Conservation (phyloP, 768 basidiomycete genomes). For the Naematelia encephala region DNA sequence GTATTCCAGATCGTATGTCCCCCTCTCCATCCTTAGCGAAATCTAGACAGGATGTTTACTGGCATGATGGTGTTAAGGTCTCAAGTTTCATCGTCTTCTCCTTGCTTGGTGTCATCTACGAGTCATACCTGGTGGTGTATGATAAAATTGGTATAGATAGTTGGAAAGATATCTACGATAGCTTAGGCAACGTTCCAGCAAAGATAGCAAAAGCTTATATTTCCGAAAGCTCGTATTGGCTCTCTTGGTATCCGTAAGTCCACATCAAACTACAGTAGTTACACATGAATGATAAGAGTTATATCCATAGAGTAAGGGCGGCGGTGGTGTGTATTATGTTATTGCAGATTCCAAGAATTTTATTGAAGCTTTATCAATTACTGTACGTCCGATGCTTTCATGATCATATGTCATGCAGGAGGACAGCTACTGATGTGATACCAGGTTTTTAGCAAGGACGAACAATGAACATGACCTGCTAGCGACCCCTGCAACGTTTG, state of each 20-base stretch:
- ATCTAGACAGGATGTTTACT: too few species aligned
- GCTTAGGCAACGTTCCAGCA: conserved; percentile 31
- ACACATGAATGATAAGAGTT: not conserved
- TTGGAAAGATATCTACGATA: conserved; percentile 19
- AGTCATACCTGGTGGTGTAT: conserved; percentile 28
- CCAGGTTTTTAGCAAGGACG: conserved; percentile 4
- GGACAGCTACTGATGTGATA: conserved; percentile 4
- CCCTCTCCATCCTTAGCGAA: not conserved
- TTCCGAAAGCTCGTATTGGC: conserved; percentile 40
- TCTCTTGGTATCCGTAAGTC: conserved; percentile 45
- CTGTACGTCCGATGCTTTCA: conserved; percentile 5
- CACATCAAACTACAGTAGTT: too few species aligned
- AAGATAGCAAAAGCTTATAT: conserved; percentile 43
- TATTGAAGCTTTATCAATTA: conserved; percentile 15
- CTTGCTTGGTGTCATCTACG: conserved; percentile 34
- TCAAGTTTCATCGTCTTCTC: conserved; percentile 43
- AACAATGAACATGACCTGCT: not conserved
- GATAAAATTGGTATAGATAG: conserved; percentile 22
- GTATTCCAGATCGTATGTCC: conserved; percentile 31
- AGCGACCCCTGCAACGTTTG: conserved; percentile 14
- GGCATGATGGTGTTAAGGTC: too few species aligned
- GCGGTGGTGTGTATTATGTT: conserved; percentile 21
- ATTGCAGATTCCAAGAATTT: conserved; percentile 25
- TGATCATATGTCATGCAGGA: not conserved
- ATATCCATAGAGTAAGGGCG: conserved; percentile 11